A percentile compares a stretch with the other conserved stretches of the same genome.
Evolutionary conservation across 495 filamentous ascomycete genomes (phyloP).

Genomic region (Tuber indicum): DNA sequence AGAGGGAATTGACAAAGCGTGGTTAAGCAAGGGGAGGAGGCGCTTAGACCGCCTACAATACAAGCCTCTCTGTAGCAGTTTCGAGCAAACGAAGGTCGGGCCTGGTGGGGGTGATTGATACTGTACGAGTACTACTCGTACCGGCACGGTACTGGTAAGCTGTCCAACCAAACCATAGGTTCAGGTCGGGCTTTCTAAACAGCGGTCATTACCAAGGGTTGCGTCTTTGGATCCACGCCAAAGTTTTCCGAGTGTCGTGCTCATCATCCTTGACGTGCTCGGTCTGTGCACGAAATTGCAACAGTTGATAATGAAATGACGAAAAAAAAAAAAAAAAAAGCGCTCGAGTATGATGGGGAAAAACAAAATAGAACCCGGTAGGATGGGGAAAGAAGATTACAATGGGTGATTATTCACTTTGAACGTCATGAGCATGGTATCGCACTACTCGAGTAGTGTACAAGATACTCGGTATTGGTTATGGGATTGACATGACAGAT

Average conservation of each 20-base stretch:
- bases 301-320: background rate
- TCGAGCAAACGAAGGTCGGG: background rate
- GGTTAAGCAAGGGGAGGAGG: conserved; percentile 1
- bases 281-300: conserved; percentile 27
- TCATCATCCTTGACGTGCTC: conserved; percentile 40
- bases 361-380: conserved; percentile 25
- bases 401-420: background rate
- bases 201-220: conserved; percentile 32
- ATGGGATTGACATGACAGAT: background rate
- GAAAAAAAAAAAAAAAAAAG: conserved; percentile 10
- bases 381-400: conserved; percentile 23
- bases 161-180: background rate
- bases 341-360: conserved; percentile 27
- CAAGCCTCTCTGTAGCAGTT: background rate
- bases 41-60: conserved; percentile 3
- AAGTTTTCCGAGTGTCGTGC: conserved; percentile 20
- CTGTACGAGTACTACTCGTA: no score
- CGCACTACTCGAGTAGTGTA: background rate
- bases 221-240: conserved; percentile 10
- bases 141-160: background rate
- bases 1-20: conserved; percentile 4
- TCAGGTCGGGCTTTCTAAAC: background rate
- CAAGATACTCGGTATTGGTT: background rate
- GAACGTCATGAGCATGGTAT: background rate
- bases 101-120: conserved; percentile 1